A percentile compares a stretch with the other conserved stretches of the same genome.
Evolutionary conservation across 208 protist species (phyloP).

Genomic region (Trypanosoma congolense): DNA sequence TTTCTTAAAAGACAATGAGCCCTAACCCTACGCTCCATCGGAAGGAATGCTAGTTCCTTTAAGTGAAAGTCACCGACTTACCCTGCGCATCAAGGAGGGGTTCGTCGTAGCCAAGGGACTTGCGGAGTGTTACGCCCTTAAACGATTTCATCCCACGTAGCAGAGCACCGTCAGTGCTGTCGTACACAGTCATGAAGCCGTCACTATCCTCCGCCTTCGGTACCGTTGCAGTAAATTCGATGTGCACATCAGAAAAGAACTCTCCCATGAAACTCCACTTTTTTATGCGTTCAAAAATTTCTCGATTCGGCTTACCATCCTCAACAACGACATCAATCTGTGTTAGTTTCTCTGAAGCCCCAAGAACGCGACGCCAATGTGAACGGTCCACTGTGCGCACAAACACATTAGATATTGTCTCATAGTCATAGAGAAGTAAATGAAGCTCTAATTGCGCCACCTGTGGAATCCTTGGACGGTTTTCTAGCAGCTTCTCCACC

Average conservation of each 20-base stretch:
- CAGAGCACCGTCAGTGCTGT: conserved; percentile 39
- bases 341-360: conserved; percentile 61
- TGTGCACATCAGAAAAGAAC: conserved; percentile 80
- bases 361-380: conserved; percentile 62
- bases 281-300: conserved; percentile 64
- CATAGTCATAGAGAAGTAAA: conserved; percentile 66
- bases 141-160: conserved; percentile 58
- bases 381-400: conserved; percentile 72
- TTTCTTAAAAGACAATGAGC: neutral
- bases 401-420: conserved; percentile 57
- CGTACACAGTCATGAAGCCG: conserved; percentile 59
- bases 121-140: conserved; percentile 54
- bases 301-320: conserved; percentile 32
- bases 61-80: conserved; percentile 29
- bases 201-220: conserved; percentile 29
- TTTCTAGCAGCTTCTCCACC: conserved; percentile 29
- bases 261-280: conserved; percentile 85
- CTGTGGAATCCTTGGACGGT: conserved; percentile 48
- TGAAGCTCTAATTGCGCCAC: conserved; percentile 84
- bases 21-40: neutral
- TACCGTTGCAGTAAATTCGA: conserved; percentile 50
- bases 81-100: conserved; percentile 57
- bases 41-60: neutral
- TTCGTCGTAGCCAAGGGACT: conserved; percentile 67
- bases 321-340: conserved; percentile 79